Percentiles rank a stretch among this genome's conserved stretches.
These are phyloP conservation scores for Geoglossum cookeanum DNA, from an alignment of 2,329 filamentous ascomycete species.

Conservation along the genomic window DNA sequence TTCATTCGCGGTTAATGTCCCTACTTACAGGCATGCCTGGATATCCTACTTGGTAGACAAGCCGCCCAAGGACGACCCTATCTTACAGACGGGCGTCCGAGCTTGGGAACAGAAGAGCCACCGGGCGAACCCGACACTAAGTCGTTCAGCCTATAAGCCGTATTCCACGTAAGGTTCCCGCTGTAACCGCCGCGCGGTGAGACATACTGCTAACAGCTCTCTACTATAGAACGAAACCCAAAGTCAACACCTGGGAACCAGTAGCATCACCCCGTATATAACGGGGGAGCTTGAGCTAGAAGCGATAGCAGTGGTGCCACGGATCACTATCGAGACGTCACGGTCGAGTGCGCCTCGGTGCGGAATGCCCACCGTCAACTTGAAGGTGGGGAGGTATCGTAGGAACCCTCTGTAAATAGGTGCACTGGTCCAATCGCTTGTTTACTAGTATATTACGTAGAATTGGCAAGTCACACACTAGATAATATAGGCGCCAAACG, in stretches of 20 bases:
- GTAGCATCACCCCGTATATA: constrained; percentile 9
- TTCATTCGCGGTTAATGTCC: constrained; percentile 2
- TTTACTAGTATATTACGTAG: background rate
- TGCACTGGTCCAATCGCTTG: background rate
- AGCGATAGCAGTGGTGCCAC: too few relatives aligned
- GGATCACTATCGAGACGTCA: too few relatives aligned
- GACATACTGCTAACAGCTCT: constrained; percentile 2
- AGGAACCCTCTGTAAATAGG: background rate
- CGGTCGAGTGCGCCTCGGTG: too few relatives aligned
- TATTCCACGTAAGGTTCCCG: constrained; percentile 69
- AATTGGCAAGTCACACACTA: background rate
- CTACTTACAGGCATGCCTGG: constrained; percentile 60
- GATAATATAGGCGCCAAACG: background rate
- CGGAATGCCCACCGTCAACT: too few relatives aligned
- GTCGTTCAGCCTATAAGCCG: constrained; percentile 67
- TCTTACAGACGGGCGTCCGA: constrained; percentile 47
- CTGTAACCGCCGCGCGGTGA: background rate
- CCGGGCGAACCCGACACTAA: constrained; percentile 55
- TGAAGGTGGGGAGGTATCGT: background rate
- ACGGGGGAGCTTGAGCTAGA: background rate
- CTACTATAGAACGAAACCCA: constrained; percentile 29
- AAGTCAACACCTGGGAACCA: constrained; percentile 35
- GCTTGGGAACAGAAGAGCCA: constrained; percentile 60
- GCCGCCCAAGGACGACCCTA: constrained; percentile 56
- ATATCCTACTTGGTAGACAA: constrained; percentile 85